Evolutionary conservation across 345 rosid species (phyloP).

Genomic region (Pistacia atlantica): DNA sequence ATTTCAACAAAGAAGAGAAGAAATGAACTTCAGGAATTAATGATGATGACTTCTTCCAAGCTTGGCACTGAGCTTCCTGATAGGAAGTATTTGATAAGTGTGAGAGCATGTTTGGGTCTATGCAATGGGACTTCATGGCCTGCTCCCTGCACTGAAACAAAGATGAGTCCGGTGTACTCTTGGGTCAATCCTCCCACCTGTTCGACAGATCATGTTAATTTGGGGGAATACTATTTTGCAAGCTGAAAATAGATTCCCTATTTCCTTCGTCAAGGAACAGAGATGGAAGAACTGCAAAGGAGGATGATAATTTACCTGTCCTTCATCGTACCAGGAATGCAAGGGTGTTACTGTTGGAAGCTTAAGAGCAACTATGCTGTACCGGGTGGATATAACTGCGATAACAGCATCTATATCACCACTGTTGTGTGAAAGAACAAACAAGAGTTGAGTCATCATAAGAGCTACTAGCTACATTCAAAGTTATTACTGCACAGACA

Average conservation of each 20-base stretch:
- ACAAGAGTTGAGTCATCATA: conserved; percentile 10
- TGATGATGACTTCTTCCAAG: conserved; percentile 25
- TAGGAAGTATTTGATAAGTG: conserved; percentile 72
- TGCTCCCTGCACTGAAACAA: conserved; percentile 87
- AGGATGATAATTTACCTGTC: conserved; percentile 50
- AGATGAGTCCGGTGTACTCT: conserved; percentile 76
- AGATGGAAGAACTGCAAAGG: too few relatives aligned
- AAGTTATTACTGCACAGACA: neutral
- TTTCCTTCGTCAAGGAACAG: neutral
- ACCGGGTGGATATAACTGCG: conserved; percentile 89
- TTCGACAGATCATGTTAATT: conserved; percentile 10
- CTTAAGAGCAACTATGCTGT: conserved; percentile 75
- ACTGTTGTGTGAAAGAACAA: conserved; percentile 33
- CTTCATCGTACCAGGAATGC: conserved; percentile 82
- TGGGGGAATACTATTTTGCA: neutral
- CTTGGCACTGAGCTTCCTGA: conserved; percentile 60
- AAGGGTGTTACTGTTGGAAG: conserved; percentile 69
- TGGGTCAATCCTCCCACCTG: conserved; percentile 98
- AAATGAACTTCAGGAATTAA: conserved; percentile 29
- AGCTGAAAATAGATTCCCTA: neutral
- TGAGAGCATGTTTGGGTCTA: conserved; percentile 73
- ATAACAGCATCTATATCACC: conserved; percentile 91
- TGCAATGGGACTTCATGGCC: conserved; percentile 96
- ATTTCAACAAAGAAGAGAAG: neutral
- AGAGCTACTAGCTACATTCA: neutral